Conservation (phyloP, 169 alveolate genomes). For the Plasmodium inui region DNA sequence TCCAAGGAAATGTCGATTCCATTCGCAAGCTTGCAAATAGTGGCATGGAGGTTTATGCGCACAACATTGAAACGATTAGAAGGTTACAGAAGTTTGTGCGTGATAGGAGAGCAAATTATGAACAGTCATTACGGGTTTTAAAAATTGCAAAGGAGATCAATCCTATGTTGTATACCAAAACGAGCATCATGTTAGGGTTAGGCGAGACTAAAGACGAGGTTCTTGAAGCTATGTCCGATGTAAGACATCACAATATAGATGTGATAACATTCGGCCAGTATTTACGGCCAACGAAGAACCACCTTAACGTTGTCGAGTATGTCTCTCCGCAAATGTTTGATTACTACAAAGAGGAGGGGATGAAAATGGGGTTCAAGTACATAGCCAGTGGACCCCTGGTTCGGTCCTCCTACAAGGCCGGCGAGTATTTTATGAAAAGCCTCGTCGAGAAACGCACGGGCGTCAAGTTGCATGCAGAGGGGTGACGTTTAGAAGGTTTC, state of each 20-base stretch:
- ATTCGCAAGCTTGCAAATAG: constrained; percentile 74
- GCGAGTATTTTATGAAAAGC: constrained; percentile 79
- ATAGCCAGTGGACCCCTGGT: constrained; percentile 84
- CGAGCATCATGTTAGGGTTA: constrained; percentile 82
- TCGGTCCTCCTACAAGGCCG: constrained; percentile 82
- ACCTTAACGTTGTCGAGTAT: constrained; percentile 77
- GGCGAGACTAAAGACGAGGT: constrained; percentile 82
- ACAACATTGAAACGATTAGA: constrained; percentile 83
- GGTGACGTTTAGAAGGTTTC: background rate
- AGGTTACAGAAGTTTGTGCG: constrained; percentile 78
- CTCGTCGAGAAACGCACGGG: constrained; percentile 32
- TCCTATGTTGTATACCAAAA: constrained; percentile 78
- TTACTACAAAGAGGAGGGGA: constrained; percentile 65
- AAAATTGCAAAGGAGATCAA: constrained; percentile 76
- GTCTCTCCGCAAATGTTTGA: constrained; percentile 77
- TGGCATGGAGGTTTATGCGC: constrained; percentile 85
- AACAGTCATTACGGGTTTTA: constrained; percentile 76
- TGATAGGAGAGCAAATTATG: constrained; percentile 80
- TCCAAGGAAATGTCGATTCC: constrained; percentile 77
- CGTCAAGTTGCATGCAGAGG: background rate
- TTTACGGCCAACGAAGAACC: constrained; percentile 79
- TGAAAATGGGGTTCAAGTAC: constrained; percentile 80
- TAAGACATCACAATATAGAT: constrained; percentile 73
- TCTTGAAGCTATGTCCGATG: constrained; percentile 60
- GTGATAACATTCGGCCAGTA: constrained; percentile 82